Evolutionary conservation across 192 early-diverging fungal species (phyloP), one percentile per base, ranked within the genome.

Genomic region (Neocallimastix lanati): DNA sequence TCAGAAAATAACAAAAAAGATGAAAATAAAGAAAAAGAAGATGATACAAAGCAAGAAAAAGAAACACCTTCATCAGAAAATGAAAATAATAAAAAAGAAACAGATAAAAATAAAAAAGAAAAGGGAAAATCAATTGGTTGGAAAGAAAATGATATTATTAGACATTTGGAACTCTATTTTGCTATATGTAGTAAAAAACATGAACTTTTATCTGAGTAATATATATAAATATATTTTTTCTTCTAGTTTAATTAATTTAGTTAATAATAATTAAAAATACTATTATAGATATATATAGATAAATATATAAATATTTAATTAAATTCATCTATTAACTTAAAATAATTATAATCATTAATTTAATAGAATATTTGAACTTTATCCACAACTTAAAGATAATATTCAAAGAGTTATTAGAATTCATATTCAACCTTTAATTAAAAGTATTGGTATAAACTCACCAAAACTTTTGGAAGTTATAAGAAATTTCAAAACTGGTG

Each of bases 161-260:
- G 87, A 25, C 88, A 88, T 78, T 78, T 94, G 36, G 94, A 95
- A 79, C 82, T 96, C 29, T 95, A 86, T 82, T 90, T 95, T 81
- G 90, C 92, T 28, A 82, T 94, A 14, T 92, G 92, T 80, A 88
- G 87, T 76, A 93, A 92, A 80, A 93, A 93, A 67, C 89, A 85
- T 78, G 85, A 88, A 28, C 79, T 96, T n/a, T 83, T 95, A 58
- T 78, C 82, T 36, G 83, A 86, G 93, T 93, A 85, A 86, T 82
- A n/a, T 13, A 29, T 27, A 30, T 76, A 79, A 78, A 76, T 28
- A 25, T 21, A 15, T 50, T 28, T 28, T 12, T 27, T 28, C 67
- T 13, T 11, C 27, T 82, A 80, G 1, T 83, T 50, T n/a, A n/a
- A n/a, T n/a, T n/a, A n/a, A n/a, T n/a, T n/a, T n/a, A n/a, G n/a